Evolutionary conservation across 2,329 filamentous ascomycete genomes (phyloP).

Genomic region (Incumbomyces delicatus): DNA sequence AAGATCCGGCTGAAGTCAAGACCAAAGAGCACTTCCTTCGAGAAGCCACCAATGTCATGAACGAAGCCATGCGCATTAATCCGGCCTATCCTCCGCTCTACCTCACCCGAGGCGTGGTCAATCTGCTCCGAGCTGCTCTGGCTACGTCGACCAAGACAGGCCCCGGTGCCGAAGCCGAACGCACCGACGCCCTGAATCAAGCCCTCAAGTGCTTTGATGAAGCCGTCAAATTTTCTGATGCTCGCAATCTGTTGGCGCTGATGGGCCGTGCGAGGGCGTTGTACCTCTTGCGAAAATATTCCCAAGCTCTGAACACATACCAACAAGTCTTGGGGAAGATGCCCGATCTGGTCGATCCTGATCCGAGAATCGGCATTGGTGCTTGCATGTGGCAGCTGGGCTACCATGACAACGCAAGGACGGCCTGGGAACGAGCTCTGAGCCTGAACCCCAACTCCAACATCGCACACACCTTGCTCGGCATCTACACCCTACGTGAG

Average conservation of each 20-base stretch:
- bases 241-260: conserved; percentile 82
- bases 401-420: conserved; percentile 83
- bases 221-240: conserved; percentile 71
- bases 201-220: conserved; percentile 93
- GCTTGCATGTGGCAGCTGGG: conserved; percentile 96
- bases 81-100: conserved; percentile 86
- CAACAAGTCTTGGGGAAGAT: conserved; percentile 79
- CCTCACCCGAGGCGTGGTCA: conserved; percentile 79
- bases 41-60: conserved; percentile 79
- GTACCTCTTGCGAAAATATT: conserved; percentile 77
- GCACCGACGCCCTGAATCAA: conserved; percentile 68
- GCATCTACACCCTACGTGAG: conserved; percentile 78
- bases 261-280: conserved; percentile 81
- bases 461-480: conserved; percentile 79
- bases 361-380: conserved; percentile 90
- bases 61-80: conserved; percentile 90
- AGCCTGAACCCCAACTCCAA: conserved; percentile 68
- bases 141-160: conserved; percentile 62
- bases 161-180: conserved; percentile 57
- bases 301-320: conserved; percentile 73
- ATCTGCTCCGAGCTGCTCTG: conserved; percentile 76
- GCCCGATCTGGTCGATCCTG: conserved; percentile 80
- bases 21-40: conserved; percentile 92
- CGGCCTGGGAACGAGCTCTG: conserved; percentile 78
- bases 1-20: conserved; percentile 56